Conservation (phyloP, 106 monocot genomes). For the Chionographis japonica region DNA sequence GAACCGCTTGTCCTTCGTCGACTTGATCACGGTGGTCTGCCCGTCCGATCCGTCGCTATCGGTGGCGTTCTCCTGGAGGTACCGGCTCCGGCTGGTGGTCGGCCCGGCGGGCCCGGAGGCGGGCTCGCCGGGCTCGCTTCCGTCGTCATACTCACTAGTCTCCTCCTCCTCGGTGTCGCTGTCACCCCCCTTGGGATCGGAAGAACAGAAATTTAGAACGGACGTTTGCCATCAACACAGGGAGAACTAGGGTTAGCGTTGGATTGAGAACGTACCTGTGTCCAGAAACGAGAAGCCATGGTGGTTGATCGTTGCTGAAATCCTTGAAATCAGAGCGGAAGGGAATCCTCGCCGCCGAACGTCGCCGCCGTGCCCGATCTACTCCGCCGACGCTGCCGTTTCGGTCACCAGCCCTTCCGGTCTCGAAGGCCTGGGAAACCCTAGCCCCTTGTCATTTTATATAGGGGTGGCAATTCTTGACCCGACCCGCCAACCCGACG, state of each 20-base stretch:
- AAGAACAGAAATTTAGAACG: not conserved
- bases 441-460: too few relatives aligned
- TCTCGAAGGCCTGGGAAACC: too few relatives aligned
- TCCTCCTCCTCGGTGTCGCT: slow-evolving; percentile 48
- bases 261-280: slow-evolving; percentile 20
- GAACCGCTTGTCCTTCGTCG: slow-evolving; percentile 65
- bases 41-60: slow-evolving; percentile 77
- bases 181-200: slow-evolving; percentile 34
- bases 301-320: not conserved
- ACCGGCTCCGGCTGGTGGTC: slow-evolving; percentile 14
- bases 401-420: too few relatives aligned
- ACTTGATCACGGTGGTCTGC: slow-evolving; percentile 53
- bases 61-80: slow-evolving; percentile 30
- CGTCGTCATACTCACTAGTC: slow-evolving; percentile 25
- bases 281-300: slow-evolving; percentile 42
- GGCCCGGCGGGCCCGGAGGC: slow-evolving; percentile 7
- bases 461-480: too few relatives aligned
- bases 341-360: too few relatives aligned
- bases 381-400: too few relatives aligned
- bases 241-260: not conserved
- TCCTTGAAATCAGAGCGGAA: too few relatives aligned
- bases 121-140: slow-evolving; percentile 18
- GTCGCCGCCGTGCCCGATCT: too few relatives aligned
- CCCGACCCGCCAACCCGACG: too few relatives aligned
- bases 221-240: not conserved